Evolutionary conservation across 768 basidiomycete species (phyloP), one percentile per base, ranked within the genome.

Genomic region (Xerocomus potaroensis): DNA sequence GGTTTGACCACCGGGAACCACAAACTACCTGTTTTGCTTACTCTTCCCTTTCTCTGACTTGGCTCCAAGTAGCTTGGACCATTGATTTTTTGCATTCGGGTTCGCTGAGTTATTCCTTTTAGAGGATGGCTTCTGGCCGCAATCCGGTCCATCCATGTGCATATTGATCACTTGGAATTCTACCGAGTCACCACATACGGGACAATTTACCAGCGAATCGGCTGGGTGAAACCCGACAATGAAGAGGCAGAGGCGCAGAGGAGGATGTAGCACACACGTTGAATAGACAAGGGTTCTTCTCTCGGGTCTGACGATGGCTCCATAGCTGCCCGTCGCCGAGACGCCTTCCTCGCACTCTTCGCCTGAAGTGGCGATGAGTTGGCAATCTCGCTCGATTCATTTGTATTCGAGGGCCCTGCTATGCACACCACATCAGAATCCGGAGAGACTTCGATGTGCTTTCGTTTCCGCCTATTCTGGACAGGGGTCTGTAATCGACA

Each of bases 81-180:
- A 81, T 45, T 66, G 57, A 15, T 48, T 45, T 50, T 63, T 70
- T 8, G 50, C 50, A 24, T 52, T 50, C n/a, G 57, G 49, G 21
- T 60, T 62, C 6, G 52, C 52, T 12, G 66, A 45, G 23, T 70
- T 21, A 29, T 53, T 44, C 41, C 45, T 37, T 48, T 52, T 46
- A 42, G 56, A 37, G 35, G 32, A 18, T 42, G 44, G 27, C 53
- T 49, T n/a, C 59, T 47, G 48, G 66, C 66, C 47, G 58, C 71
- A 91, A 7, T 71, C 70, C 34, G 72, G 73, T 35, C 61, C 57
- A 49, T 90, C 87, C 48, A 91, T 74, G 58, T 91, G 88, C 6
- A 52, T 44, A 49, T 89, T 85, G 46, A 90, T 79, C 9, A 51
- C 60, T 12, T 70, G 65, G 27, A 71, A 72, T 18, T 65, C 69